Evolutionary conservation across 805 yeast species (phyloP).

Genomic region (Metschnikowia reukaufii): DNA sequence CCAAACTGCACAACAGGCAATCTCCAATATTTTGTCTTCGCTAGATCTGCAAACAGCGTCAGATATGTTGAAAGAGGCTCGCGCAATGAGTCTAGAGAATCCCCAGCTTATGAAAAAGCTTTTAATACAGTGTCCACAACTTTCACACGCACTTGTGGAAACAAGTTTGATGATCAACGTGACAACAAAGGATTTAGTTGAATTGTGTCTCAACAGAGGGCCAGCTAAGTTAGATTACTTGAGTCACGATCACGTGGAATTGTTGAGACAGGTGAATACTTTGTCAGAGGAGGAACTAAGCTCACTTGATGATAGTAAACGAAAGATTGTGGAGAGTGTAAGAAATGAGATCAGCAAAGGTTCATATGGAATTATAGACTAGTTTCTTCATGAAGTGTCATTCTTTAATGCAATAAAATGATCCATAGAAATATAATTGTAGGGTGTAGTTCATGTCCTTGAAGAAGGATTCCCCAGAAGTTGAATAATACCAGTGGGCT

Average conservation of each 20-base stretch:
- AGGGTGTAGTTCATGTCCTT: no score
- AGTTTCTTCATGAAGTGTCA: slow-evolving; percentile 1
- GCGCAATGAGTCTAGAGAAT: slow-evolving; percentile 34
- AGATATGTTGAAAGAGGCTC: slow-evolving; percentile 44
- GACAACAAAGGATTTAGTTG: slow-evolving; percentile 36
- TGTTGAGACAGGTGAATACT: slow-evolving; percentile 30
- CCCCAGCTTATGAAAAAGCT: slow-evolving; percentile 61
- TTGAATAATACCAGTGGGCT: no score
- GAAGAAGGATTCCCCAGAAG: no score
- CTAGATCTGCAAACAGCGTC: slow-evolving; percentile 49
- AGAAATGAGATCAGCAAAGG: slow-evolving; percentile 25
- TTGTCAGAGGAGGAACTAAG: slow-evolving; percentile 32
- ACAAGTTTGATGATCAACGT: slow-evolving; percentile 44
- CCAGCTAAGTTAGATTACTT: slow-evolving; percentile 30
- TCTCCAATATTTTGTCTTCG: slow-evolving; percentile 42
- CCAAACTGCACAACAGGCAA: slow-evolving; percentile 40
- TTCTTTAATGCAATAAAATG: no score
- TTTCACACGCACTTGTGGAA: slow-evolving; percentile 81
- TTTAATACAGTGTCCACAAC: slow-evolving; percentile 72
- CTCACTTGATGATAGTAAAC: slow-evolving; percentile 26
- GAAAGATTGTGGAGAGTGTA: slow-evolving; percentile 18
- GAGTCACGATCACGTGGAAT: slow-evolving; percentile 33
- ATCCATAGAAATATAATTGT: no score
- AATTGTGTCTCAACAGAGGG: slow-evolving; percentile 36
- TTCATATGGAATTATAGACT: slow-evolving; percentile 24